Percentiles rank a stretch among this genome's conserved stretches.
Conservation (phyloP, 2,329 filamentous ascomycete species). For the Cordyceps farinosa region DNA sequence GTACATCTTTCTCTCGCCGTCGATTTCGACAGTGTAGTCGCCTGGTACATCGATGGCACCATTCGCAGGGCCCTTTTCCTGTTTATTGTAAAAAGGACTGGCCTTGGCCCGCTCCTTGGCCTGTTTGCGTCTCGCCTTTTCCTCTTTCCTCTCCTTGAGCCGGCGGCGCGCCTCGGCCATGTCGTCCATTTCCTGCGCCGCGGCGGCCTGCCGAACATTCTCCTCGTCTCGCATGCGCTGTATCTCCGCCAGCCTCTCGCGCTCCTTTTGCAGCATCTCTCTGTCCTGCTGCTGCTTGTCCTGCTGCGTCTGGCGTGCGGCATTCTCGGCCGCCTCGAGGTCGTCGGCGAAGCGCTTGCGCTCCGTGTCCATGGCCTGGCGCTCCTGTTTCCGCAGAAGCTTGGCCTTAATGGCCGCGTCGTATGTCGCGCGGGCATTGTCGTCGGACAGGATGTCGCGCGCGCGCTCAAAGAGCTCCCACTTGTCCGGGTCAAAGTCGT, state of each 20-base stretch:
- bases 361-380: slow-evolving; percentile 69
- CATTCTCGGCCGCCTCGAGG: slow-evolving; percentile 72
- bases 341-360: slow-evolving; percentile 79
- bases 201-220: slow-evolving; percentile 32
- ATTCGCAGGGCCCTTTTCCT: slow-evolving; percentile 30
- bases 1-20: slow-evolving; percentile 32
- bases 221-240: slow-evolving; percentile 38
- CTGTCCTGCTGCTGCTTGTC: slow-evolving; percentile 37
- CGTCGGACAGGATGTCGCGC: slow-evolving; percentile 75
- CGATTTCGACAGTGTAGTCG: slow-evolving; percentile 31
- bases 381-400: slow-evolving; percentile 65
- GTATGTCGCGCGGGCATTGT: slow-evolving; percentile 69
- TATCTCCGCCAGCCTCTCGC: slow-evolving; percentile 35
- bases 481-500: slow-evolving; percentile 69
- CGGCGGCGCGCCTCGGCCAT: slow-evolving; percentile 35
- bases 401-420: slow-evolving; percentile 71
- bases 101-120: slow-evolving; percentile 35
- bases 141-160: slow-evolving; percentile 40
- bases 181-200: slow-evolving; percentile 38
- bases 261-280: slow-evolving; percentile 37
- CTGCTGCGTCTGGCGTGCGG: slow-evolving; percentile 57
- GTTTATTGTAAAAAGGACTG: slow-evolving; percentile 20
- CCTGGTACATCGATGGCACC: slow-evolving; percentile 36
- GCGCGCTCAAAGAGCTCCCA: slow-evolving; percentile 85
- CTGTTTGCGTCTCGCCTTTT: slow-evolving; percentile 36